These are phyloP conservation scores for Trichoderma semiorbis DNA, from an alignment of 2,329 filamentous ascomycete genomes.

Conservation along the genomic window DNA sequence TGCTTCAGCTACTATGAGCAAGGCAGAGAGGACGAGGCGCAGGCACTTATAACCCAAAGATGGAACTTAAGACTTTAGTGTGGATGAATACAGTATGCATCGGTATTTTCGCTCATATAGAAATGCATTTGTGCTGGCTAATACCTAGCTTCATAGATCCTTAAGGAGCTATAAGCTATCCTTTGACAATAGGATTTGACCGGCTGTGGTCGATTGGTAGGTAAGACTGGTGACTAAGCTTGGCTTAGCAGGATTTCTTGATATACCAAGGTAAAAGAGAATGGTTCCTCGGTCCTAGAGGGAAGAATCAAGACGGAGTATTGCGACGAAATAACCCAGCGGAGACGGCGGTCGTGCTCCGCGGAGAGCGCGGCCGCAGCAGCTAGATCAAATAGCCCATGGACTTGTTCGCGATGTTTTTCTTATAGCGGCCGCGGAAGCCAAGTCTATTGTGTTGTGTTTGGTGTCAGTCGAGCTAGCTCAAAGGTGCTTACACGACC, in stretches of 20 bases:
- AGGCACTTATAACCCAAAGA: not conserved
- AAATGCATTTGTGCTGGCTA: not conserved
- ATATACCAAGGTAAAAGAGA: not conserved
- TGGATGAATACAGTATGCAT: not conserved
- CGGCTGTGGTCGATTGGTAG: not conserved
- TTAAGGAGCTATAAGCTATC: not conserved
- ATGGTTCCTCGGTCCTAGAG: not conserved
- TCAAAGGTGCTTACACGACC: not conserved
- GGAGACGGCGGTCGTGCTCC: not conserved
- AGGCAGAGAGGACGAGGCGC: not conserved
- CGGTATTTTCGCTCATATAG: not conserved
- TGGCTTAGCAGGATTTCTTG: not conserved
- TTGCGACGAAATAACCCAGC: not conserved
- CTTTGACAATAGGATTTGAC: not conserved
- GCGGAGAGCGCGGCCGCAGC: not conserved
- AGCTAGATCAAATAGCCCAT: not conserved
- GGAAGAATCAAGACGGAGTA: not conserved
- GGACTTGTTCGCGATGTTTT: not conserved
- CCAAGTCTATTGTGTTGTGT: not conserved
- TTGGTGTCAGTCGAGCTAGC: not conserved
- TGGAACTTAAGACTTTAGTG: not conserved
- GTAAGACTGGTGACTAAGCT: not conserved
- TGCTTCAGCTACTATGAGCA: not conserved
- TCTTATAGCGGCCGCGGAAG: not conserved
- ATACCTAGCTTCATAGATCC: not conserved